Evolutionary conservation across 2,329 filamentous ascomycete genomes (phyloP), one percentile per base, ranked within the genome.

Genomic region (Lachnellula subtilissima): DNA sequence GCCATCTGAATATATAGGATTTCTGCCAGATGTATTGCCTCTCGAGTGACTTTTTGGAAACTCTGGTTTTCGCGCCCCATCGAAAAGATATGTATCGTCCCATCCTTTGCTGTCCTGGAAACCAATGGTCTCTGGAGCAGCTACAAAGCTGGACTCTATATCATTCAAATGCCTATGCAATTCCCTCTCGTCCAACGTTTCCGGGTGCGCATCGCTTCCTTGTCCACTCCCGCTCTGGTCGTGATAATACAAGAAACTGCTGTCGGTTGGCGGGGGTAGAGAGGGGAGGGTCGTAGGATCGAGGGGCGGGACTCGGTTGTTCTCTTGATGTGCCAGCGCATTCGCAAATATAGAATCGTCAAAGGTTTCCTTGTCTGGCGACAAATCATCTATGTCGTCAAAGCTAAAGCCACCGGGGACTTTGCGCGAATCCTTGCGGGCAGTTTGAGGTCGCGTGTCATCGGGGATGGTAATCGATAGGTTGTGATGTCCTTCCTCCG

Each of bases 71-170:
- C 43, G 39, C 36, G 56, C 57, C 43, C 58, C 69, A 64, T 85
- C 82, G 64, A 85, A 85, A 48, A 84, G 70, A 64, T 77, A 86
- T 23, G 81, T 83, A 67, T 85, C 83, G 71, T 85, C 82, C 54
- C 75, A 67, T 48, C 76, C 80, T 15, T 64, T 62, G 53, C 68
- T 63, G 70, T 50, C 76, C 73, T 32, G 73, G 73, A 37, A 75
- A 15, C 64, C 76, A 48, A 85, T 76, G 12, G 83, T 83, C 7
- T 83, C 86, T 5, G 81, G 68, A 5, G 78, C 76, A 2, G 81
- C 79, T 53, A 84, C 68, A 65, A 87, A 87, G 71, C 84, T 87
- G 36, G 84, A 86, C 66, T 87, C 84, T 59, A 86, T 77, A 64
- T 87, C 84, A 63, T 80, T 76, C 19, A 87, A 69, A 65, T 86